phyloP scores from a whole-genome alignment of 2,329 filamentous ascomycete species.

The Orbilia blumenaviensis region DNA sequence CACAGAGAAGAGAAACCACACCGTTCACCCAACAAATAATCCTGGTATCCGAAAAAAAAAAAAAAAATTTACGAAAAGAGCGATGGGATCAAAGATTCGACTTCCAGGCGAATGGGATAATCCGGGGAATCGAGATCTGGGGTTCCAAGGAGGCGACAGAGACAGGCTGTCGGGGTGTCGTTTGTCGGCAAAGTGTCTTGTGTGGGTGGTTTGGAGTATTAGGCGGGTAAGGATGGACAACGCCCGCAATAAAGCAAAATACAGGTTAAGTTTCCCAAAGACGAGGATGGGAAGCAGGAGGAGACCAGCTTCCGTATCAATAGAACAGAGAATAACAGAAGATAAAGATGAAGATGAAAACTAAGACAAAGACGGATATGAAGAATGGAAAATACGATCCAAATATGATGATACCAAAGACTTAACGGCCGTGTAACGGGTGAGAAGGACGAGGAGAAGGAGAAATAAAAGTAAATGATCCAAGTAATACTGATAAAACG shows the following conservation, averaged over 20 bases:
- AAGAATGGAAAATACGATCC: not conserved
- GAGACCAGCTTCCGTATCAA: slow-evolving; percentile 54
- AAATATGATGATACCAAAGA: too few relatives aligned
- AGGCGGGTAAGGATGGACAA: slow-evolving; percentile 29
- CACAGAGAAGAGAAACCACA: slow-evolving; percentile 14
- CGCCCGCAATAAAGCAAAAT: slow-evolving; percentile 9
- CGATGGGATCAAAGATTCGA: too few relatives aligned
- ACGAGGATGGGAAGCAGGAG: slow-evolving; percentile 56
- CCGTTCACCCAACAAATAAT: not conserved
- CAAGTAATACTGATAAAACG: slow-evolving; percentile 8
- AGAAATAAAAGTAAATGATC: slow-evolving; percentile 11
- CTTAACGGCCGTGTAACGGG: slow-evolving; percentile 12
- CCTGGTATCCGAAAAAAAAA: not conserved
- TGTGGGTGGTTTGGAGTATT: slow-evolving; percentile 18
- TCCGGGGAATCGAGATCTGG: not conserved
- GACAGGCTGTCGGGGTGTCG: slow-evolving; percentile 32
- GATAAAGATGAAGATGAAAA: slow-evolving; percentile 12
- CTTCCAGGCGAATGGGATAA: not conserved
- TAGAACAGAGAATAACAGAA: slow-evolving; percentile 40
- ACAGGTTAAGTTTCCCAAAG: not conserved
- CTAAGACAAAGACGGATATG: slow-evolving; percentile 36
- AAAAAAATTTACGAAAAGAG: not conserved
- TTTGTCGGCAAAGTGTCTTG: slow-evolving; percentile 12
- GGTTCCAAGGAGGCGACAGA: not conserved
- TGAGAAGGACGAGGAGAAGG: slow-evolving; percentile 18